Evolutionary conservation across 208 protist species (phyloP).

Genomic region (Tritrichomonas musculus): DNA sequence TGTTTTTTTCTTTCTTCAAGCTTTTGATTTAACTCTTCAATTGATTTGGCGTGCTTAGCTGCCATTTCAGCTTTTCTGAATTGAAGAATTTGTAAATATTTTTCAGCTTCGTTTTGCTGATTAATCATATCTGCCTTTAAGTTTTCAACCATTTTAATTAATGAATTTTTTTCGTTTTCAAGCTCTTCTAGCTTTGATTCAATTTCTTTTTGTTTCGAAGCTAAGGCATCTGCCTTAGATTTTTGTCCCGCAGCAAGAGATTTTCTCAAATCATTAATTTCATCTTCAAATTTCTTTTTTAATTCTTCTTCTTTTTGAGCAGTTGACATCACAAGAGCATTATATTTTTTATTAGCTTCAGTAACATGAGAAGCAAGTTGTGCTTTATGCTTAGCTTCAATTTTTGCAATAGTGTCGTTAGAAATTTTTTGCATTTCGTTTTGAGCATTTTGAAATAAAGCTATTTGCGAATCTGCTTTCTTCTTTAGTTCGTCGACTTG

Average conservation of each 20-base stretch:
- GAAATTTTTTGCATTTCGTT: background rate
- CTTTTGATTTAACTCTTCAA: background rate
- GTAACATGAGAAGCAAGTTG: background rate
- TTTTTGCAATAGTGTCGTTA: background rate
- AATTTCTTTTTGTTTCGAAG: background rate
- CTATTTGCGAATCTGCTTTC: background rate
- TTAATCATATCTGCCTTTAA: no score
- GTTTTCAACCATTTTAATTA: no score
- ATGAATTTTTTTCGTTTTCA: background rate
- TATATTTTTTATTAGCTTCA: constrained; percentile 28
- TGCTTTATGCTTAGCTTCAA: constrained; percentile 18
- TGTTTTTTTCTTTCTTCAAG: background rate
- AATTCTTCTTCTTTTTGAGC: background rate
- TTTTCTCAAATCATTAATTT: background rate
- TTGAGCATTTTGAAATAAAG: background rate
- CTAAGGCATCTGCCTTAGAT: background rate
- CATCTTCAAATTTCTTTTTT: background rate
- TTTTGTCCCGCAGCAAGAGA: background rate
- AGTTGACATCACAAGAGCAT: background rate
- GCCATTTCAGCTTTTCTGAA: no score
- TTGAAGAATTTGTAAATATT: no score
- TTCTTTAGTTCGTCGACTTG: background rate
- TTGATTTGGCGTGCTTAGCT: no score
- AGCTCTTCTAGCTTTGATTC: background rate
- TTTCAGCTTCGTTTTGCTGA: no score